phyloP scores from a whole-genome alignment of 495 filamentous ascomycete species.

The Lineolata rhizophorae region DNA sequence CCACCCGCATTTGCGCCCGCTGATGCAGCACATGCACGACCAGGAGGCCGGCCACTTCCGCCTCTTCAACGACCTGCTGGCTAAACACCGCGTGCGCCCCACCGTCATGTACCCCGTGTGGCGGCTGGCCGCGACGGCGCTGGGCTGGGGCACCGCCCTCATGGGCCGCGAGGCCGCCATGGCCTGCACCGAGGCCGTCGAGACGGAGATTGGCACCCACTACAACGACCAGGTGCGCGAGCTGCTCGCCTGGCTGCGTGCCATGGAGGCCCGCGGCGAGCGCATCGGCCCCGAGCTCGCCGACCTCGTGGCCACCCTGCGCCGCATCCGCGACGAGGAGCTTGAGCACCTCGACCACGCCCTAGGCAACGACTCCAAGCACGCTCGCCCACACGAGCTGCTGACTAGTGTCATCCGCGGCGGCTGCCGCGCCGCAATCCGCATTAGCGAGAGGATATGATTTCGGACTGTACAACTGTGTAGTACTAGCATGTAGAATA shows the following conservation, averaged over 20 bases:
- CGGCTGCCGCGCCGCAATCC: constrained; percentile 80
- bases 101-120: constrained; percentile 89
- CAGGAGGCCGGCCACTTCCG: constrained; percentile 75
- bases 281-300: constrained; percentile 59
- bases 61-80: constrained; percentile 67
- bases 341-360: constrained; percentile 92
- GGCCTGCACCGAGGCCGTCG: constrained; percentile 96
- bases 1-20: constrained; percentile 64
- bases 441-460: constrained; percentile 70
- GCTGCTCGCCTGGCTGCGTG: constrained; percentile 57
- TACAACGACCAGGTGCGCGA: constrained; percentile 81
- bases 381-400: constrained; percentile 70
- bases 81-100: constrained; percentile 75
- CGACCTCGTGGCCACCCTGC: constrained; percentile 48
- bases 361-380: constrained; percentile 72
- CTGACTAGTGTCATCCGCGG: constrained; percentile 72
- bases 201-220: constrained; percentile 92
- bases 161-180: constrained; percentile 89
- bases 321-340: constrained; percentile 84
- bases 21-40: constrained; percentile 97
- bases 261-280: constrained; percentile 40
- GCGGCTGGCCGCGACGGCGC: constrained; percentile 57
- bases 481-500: too few relatives aligned
- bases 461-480: too few relatives aligned
- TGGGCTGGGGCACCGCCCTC: constrained; percentile 79